Evolutionary conservation across 805 yeast genomes (phyloP).

Genomic region (Kluyveromyces lactis): DNA sequence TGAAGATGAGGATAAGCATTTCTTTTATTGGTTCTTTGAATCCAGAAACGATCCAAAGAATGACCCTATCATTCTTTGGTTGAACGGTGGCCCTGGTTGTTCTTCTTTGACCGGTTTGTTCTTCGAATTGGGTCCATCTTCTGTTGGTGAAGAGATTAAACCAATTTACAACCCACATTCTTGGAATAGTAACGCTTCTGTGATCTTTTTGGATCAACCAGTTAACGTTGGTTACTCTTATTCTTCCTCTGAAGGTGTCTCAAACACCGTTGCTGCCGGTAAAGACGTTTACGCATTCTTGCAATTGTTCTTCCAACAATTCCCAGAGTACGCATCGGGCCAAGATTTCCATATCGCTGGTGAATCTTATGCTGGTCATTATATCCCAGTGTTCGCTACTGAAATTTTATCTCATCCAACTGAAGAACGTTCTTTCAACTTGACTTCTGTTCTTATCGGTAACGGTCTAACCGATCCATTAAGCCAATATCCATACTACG

Average conservation of each 20-base stretch:
- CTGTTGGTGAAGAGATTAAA: conserved; percentile 49
- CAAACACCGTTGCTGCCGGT: conserved; percentile 74
- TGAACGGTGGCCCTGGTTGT: conserved; percentile 95
- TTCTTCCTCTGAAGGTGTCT: conserved; percentile 50
- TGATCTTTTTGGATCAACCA: conserved; percentile 83
- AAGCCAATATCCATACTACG: conserved; percentile 67
- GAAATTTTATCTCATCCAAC: conserved; percentile 62
- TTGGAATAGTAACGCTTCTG: conserved; percentile 81
- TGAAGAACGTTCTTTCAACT: conserved; percentile 49
- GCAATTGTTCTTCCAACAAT: conserved; percentile 70
- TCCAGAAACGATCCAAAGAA: conserved; percentile 79
- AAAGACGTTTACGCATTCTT: conserved; percentile 74
- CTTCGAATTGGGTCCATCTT: conserved; percentile 80
- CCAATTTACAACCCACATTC: conserved; percentile 68
- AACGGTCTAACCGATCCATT: conserved; percentile 86
- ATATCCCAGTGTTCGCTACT: conserved; percentile 81
- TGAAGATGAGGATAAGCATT: conserved; percentile 77
- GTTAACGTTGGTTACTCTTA: conserved; percentile 77
- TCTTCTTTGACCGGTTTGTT: conserved; percentile 81
- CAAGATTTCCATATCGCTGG: conserved; percentile 82
- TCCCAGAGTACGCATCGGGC: conserved; percentile 41
- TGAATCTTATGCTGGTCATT: conserved; percentile 91
- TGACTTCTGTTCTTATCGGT: conserved; percentile 77
- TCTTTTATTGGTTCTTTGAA: conserved; percentile 79
- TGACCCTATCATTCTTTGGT: conserved; percentile 83